A percentile compares a stretch with the other conserved stretches of the same genome.
Evolutionary conservation across 805 yeast species (phyloP).

Genomic region (Starmera dryadoides): DNA sequence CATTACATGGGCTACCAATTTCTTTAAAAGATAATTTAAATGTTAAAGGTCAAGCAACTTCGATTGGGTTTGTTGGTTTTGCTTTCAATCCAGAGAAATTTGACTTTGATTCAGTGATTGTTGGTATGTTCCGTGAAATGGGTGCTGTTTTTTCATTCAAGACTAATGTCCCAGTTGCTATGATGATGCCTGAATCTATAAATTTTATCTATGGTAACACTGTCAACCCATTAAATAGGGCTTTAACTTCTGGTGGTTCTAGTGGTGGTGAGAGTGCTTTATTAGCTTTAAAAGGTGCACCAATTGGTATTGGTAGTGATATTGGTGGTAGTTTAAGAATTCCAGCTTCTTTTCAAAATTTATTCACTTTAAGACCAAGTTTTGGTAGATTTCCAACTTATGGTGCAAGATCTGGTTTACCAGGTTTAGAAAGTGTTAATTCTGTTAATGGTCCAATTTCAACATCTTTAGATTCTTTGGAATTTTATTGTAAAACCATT

Average conservation of each 20-base stretch:
- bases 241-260: constrained; percentile 43
- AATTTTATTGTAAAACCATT: constrained; percentile 23
- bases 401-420: constrained; percentile 26
- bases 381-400: constrained; percentile 36
- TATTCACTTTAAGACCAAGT: constrained; percentile 38
- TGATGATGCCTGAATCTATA: constrained; percentile 41
- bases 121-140: constrained; percentile 28
- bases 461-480: constrained; percentile 29
- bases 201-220: constrained; percentile 40
- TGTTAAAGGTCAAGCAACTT: constrained; percentile 39
- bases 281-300: constrained; percentile 35
- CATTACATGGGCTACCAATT: constrained; percentile 62
- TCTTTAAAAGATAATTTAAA: constrained; percentile 42
- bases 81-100: constrained; percentile 27
- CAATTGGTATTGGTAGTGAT: constrained; percentile 48
- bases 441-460: constrained; percentile 45
- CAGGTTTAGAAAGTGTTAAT: constrained; percentile 33
- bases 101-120: constrained; percentile 32
- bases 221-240: constrained; percentile 35
- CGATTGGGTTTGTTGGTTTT: constrained; percentile 39
- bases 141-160: constrained; percentile 53
- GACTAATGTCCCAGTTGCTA: constrained; percentile 46
- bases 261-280: constrained; percentile 50
- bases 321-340: constrained; percentile 45
- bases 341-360: constrained; percentile 36